These are phyloP conservation scores for Millerozyma acaciae DNA, from an alignment of 805 yeast genomes.

Conservation along the genomic window DNA sequence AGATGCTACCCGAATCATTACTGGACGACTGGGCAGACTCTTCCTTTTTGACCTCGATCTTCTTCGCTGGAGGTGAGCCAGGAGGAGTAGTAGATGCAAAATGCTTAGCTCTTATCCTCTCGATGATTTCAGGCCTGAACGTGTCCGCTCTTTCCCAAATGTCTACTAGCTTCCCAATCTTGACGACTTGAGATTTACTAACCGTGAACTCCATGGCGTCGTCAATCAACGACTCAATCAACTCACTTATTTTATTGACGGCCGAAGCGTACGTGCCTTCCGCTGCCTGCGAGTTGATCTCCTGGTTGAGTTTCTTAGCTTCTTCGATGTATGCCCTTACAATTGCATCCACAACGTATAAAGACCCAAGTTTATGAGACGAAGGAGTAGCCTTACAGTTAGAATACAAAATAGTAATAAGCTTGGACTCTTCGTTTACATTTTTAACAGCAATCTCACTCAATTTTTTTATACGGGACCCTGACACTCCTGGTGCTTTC, in stretches of 20 bases:
- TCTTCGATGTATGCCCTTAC: slow-evolving; percentile 81
- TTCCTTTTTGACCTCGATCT: slow-evolving; percentile 22
- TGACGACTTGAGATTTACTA: slow-evolving; percentile 55
- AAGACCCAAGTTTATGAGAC: slow-evolving; percentile 82
- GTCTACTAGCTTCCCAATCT: slow-evolving; percentile 78
- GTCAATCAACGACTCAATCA: slow-evolving; percentile 60
- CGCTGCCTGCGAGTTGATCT: slow-evolving; percentile 46
- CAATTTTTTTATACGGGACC: slow-evolving; percentile 85
- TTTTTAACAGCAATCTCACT: slow-evolving; percentile 74
- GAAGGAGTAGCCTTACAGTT: slow-evolving; percentile 71
- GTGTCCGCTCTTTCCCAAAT: slow-evolving; percentile 90
- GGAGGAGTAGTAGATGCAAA: slow-evolving; percentile 70
- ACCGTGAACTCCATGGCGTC: slow-evolving; percentile 56
- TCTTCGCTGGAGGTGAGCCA: slow-evolving; percentile 47
- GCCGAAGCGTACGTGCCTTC: slow-evolving; percentile 77
- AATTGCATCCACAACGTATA: slow-evolving; percentile 89
- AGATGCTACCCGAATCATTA: slow-evolving; percentile 39
- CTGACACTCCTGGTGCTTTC: slow-evolving; percentile 91
- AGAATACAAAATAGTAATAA: slow-evolving; percentile 56
- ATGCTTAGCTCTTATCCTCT: slow-evolving; percentile 53
- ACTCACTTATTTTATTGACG: slow-evolving; percentile 56
- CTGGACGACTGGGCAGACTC: slow-evolving; percentile 7
- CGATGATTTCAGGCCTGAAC: slow-evolving; percentile 56
- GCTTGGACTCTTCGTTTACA: slow-evolving; percentile 52
- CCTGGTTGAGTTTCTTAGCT: slow-evolving; percentile 54